These are phyloP conservation scores for Babjeviella inositovora DNA, from an alignment of 805 yeast species.

Conservation along the genomic window DNA sequence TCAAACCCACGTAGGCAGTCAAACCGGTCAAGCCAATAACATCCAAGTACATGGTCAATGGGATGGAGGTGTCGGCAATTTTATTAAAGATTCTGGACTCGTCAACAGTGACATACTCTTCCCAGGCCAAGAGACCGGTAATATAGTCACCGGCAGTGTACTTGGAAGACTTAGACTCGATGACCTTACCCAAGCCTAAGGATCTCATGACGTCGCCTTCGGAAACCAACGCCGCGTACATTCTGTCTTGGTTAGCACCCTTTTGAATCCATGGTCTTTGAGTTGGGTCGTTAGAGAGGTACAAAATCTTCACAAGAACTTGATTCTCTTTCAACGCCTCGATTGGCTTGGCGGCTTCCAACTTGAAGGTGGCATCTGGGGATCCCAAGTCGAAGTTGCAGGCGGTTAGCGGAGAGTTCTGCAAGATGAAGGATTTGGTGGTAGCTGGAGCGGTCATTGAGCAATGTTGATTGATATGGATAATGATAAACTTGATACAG, in stretches of 20 bases:
- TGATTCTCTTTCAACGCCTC: constrained; percentile 16
- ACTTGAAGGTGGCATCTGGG: constrained; percentile 12
- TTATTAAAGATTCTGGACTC: constrained; percentile 10
- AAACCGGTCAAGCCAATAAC: constrained; percentile 39
- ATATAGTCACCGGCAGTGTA: constrained; percentile 27
- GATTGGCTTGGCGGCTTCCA: constrained; percentile 6
- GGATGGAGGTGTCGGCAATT: constrained; percentile 12
- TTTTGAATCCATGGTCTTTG: constrained; percentile 40
- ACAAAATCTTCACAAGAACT: constrained; percentile 24
- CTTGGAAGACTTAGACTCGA: constrained; percentile 23
- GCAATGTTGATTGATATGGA: too few species aligned
- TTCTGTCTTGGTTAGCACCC: constrained; percentile 10
- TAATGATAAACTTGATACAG: too few species aligned
- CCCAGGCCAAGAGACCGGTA: constrained; percentile 24
- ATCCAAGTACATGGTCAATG: constrained; percentile 26
- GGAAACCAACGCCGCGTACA: constrained; percentile 18
- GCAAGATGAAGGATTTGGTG: too few species aligned
- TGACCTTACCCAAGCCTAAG: constrained; percentile 29
- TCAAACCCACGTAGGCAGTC: constrained; percentile 44
- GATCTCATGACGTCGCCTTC: constrained; percentile 27
- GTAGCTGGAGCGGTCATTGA: too few species aligned
- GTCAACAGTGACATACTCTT: constrained; percentile 21
- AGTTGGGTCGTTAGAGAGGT: constrained; percentile 44
- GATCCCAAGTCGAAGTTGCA: constrained; percentile 7
- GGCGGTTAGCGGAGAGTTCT: too few species aligned